Evolutionary conservation across 2,329 filamentous ascomycete species (phyloP).

Genomic region (Trichophyton rubrum): DNA sequence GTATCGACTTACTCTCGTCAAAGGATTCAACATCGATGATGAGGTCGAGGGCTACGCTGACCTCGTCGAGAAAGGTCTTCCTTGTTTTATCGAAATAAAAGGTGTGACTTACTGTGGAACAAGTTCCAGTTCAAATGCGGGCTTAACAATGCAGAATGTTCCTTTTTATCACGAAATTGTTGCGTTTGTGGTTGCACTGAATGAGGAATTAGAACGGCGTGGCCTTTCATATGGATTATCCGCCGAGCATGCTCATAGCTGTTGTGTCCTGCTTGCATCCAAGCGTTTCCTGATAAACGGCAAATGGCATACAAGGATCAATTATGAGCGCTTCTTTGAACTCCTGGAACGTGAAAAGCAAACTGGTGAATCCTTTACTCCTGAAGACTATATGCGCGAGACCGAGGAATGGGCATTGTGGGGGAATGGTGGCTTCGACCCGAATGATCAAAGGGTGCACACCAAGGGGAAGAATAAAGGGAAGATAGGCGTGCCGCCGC

Average conservation of each 20-base stretch:
- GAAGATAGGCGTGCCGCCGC: not conserved
- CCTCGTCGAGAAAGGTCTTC: slow-evolving; percentile 71
- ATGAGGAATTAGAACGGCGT: slow-evolving; percentile 53
- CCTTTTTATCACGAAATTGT: slow-evolving; percentile 88
- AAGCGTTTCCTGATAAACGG: slow-evolving; percentile 63
- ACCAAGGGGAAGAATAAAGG: slow-evolving; percentile 55
- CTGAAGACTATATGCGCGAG: slow-evolving; percentile 82
- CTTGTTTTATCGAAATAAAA: slow-evolving; percentile 91
- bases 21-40: slow-evolving; percentile 95
- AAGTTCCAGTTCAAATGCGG: slow-evolving; percentile 66
- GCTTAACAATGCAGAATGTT: slow-evolving; percentile 92
- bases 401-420: slow-evolving; percentile 92
- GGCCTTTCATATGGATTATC: slow-evolving; percentile 80
- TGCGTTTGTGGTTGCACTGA: slow-evolving; percentile 65
- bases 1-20: slow-evolving; percentile 87
- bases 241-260: slow-evolving; percentile 89
- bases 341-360: slow-evolving; percentile 53
- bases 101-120: slow-evolving; percentile 96
- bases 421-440: slow-evolving; percentile 91
- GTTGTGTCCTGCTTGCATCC: slow-evolving; percentile 77
- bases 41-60: slow-evolving; percentile 83
- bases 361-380: slow-evolving; percentile 56
- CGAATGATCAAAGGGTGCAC: slow-evolving; percentile 74
- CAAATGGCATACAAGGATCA: slow-evolving; percentile 83
- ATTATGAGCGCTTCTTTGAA: slow-evolving; percentile 80